Base-by-base conservation (phyloP, 176 grass and related monocot genomes). In the Guadua angustifolia region DNA sequence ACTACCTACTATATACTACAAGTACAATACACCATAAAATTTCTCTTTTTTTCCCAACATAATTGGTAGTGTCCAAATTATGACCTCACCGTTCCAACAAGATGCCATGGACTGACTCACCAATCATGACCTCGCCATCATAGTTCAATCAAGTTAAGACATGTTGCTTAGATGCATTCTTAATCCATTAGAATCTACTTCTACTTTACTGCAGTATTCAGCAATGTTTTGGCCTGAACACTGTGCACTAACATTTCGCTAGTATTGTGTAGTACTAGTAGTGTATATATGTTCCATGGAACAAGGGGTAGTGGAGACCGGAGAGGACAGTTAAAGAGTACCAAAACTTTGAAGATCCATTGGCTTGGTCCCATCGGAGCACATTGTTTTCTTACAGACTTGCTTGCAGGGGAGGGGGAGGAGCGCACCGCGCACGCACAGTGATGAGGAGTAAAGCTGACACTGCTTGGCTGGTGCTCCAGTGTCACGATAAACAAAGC, bases 381-480 rank as follows among this genome's bases (percentile, higher is more conserved):
- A 17, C 42, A 61, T 49, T 32, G 40, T 73, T 21, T 26, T 57
- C 52, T 73, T 79, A 73, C 82, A 69, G 59, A 84, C 32, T 68
- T 68, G 19, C 45, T 71, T 24, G 74, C 74, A 57, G 58, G 43
- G 21, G 4, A 36, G 35, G 35, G 4, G 2, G 17, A 59, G 75
- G 33, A 25, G 45, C 66, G 24, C 78, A 16, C 78, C 61, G 21
- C 65, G 50, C 67, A 46, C 66, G 51, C 69, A 83, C 57, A 83
- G 84, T 78, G 79, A 67, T 51, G 47, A 70, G 11, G n/a, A 66
- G 57, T 57, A 90, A 86, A 78, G 88, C 88, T 90, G 88, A 83
- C 84, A 60, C 66, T 4, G 72, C 83, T 72, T 58, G 74, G 79
- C 47, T 82, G 88, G 45, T 86, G 79, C 73, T 86, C 55, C 72